Base-by-base conservation (phyloP, 352 stramenopile species). In the Phytopythium delawarense region DNA sequence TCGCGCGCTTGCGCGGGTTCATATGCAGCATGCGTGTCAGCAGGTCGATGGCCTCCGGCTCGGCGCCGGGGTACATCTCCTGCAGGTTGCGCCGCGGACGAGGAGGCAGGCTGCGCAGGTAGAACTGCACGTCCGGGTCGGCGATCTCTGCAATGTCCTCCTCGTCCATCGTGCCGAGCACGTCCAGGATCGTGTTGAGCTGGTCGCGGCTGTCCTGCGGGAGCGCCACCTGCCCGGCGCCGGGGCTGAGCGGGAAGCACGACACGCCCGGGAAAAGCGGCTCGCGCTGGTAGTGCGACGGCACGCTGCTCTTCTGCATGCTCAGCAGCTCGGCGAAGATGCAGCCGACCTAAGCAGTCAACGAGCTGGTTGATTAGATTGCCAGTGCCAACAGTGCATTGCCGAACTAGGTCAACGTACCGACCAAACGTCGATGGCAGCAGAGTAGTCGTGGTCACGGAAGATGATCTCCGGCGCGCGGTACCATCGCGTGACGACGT, bases 241-340 rank as follows among this genome's bases (percentile, higher is more conserved):
- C 86, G 51, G 86, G 86, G 48, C 84, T 93, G 39, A 95, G 59
- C 32, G 84, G 86, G 59, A 95, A 95, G 62, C 86, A 98, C 46
- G 89, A 97, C 7, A 97, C 93, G 42, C 96, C 96, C 1, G 96
- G 96, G 77, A 98, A 98, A 34, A 98, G 68, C 48, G 96, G 94
- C 45, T 96, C 85, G 37, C 96, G 84, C 69, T 98, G 88, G 80
- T 98, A 94, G 71, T 98, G 96, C 49, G 87, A 96, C 54, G 92
- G 87, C 53, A 98, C 89, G 69, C 88, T 98, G 61, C 85, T 97
- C 79, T 98, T 96, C 72, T 98, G 93, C 96, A 98, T 98, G 64
- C 89, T 98, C 52, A 98, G 62, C 35, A 98, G 78, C 74, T 98
- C 95, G 0, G 88, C 93, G 76, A 98, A 96, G 68, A 98, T 98